Percentiles rank a stretch among this genome's conserved stretches.
These are phyloP conservation scores for Raphanus hybrid DNA, from an alignment of 441 rosid species.

Conservation along the genomic window DNA sequence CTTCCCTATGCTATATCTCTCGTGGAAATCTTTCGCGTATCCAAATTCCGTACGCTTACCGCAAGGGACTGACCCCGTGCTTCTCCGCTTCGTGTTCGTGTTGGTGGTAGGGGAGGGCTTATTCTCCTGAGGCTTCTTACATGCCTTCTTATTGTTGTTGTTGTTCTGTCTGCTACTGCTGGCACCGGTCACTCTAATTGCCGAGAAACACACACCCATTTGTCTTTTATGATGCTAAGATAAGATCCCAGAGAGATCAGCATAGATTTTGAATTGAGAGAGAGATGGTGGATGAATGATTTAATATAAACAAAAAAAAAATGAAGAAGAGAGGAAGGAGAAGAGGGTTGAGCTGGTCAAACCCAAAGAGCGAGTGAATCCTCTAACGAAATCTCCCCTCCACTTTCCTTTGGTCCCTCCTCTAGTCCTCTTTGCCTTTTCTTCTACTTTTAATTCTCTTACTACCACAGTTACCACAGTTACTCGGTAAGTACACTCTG, in stretches of 20 bases:
- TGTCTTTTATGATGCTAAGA: not conserved
- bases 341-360: constrained; percentile 60
- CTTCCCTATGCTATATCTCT: constrained; percentile 69
- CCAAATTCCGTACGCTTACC: constrained; percentile 94
- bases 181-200: constrained; percentile 76
- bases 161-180: constrained; percentile 52
- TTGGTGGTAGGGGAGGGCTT: not conserved
- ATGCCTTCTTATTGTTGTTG: constrained; percentile 12
- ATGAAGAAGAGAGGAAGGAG: constrained; percentile 34
- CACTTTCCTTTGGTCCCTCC: constrained; percentile 24
- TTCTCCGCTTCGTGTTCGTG: constrained; percentile 20
- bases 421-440: not conserved
- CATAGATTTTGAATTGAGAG: not conserved
- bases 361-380: constrained; percentile 43
- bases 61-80: constrained; percentile 48
- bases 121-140: constrained; percentile 8
- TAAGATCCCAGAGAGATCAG: not conserved
- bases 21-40: constrained; percentile 76
- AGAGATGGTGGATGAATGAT: not conserved
- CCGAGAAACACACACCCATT: constrained; percentile 90
- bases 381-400: constrained; percentile 20
- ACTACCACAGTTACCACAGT: not conserved
- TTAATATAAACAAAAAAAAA: not conserved
- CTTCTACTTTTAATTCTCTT: not conserved
- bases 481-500: not conserved